A percentile compares a stretch with the other conserved stretches of the same genome.
phyloP scores from a whole-genome alignment of 2,329 filamentous ascomycete species.

The Aspergillus sp. region DNA sequence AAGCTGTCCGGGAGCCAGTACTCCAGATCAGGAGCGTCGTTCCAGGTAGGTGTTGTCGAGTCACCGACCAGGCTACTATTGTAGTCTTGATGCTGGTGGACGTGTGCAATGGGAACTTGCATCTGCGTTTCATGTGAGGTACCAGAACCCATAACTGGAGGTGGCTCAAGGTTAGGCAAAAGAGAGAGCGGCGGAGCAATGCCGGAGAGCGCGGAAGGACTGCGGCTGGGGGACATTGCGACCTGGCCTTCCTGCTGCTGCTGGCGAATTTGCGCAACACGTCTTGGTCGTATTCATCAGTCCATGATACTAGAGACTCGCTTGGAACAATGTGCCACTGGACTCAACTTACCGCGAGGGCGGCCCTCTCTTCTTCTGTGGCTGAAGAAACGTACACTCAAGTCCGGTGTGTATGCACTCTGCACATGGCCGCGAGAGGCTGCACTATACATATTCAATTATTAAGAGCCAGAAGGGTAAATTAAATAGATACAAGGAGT shows the following conservation, averaged over 20 bases:
- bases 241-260: conserved; percentile 15
- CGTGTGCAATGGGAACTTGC: not conserved
- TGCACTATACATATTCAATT: conserved; percentile 34
- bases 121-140: no score
- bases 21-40: not conserved
- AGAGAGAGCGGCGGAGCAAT: not conserved
- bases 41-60: not conserved
- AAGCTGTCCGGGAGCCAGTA: conserved; percentile 11
- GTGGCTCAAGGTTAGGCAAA: not conserved
- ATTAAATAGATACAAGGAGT: not conserved
- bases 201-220: not conserved
- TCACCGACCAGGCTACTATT: not conserved
- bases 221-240: conserved; percentile 1
- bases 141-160: not conserved
- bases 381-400: conserved; percentile 47
- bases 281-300: conserved; percentile 27
- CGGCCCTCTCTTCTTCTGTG: conserved; percentile 48
- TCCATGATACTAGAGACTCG: no score
- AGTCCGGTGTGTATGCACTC: conserved; percentile 45
- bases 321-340: no score
- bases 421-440: conserved; percentile 45
- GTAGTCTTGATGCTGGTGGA: not conserved
- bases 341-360: conserved; percentile 39
- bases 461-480: not conserved
- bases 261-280: conserved; percentile 44